Base-by-base conservation (phyloP, 2,329 filamentous ascomycete species). In the Chaetomium sp. region DNA sequence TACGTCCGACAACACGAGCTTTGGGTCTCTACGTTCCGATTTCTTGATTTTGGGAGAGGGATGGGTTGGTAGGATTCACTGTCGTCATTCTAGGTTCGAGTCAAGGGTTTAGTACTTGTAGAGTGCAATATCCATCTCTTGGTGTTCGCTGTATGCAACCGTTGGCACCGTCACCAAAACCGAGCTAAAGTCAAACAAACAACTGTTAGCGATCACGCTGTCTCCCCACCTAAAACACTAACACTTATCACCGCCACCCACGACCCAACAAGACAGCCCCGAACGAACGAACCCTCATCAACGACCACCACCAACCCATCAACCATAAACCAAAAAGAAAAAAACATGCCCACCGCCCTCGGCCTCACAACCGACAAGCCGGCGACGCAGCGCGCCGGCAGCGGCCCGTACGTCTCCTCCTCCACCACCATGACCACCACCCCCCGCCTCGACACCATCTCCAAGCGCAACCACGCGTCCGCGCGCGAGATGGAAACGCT, bases 401-500 rank as follows among this genome's bases (percentile, higher is more conserved):
- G 27, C 25, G 57, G 58, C 19, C 60, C 66, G 53, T 54, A 62
- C 62, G 49, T 61, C 21, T 63, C 64, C 29, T 69, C 67, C 29
- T 71, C 67, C 51, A 66, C 65, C 57, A 72, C 65, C 54, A 70
- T 72, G 59, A 72, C 71, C 65, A 69, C 69, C 66, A 73, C 72
- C 67, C 62, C 68, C 50, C 74, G 74, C 16, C 73, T 75, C 69
- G 71, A 75, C 74, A 78, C 76, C 63, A 78, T 78, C 71, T 71
- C 72, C 51, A 75, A 75, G 71, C 76, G 77, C 68, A 78, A 78
- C 75, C 72, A 75, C 69, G 72, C 72, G 12, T 71, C 75, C 57
- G 77, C 75, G 23, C 70, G 72, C 49, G 76, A 77, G 69, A 74
- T 76, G 70, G 77, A 78, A 71, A 76, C 75, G 7, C 72, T 77